A percentile compares a stretch with the other conserved stretches of the same genome.
Evolutionary conservation across 768 basidiomycete species (phyloP).

Genomic region (Mycena polygramma): DNA sequence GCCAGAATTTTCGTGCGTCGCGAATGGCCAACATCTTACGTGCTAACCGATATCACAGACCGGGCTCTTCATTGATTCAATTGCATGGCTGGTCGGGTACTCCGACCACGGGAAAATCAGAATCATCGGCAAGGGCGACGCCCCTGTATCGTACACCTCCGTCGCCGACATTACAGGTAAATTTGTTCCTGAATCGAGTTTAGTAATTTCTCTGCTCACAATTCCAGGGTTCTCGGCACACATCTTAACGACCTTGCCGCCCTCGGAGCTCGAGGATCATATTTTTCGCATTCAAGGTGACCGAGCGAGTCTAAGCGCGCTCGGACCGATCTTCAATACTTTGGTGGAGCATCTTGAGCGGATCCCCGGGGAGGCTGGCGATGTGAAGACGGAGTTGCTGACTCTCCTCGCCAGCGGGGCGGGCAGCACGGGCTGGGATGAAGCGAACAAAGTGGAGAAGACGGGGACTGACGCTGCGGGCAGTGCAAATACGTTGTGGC

Average conservation of each 20-base stretch:
- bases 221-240: too few species aligned
- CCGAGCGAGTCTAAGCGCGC: constrained; percentile 11
- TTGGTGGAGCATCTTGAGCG: constrained; percentile 12
- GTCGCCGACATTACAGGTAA: too few species aligned
- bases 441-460: too few species aligned
- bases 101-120: too few species aligned
- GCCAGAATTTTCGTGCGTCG: constrained; percentile 49
- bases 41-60: too few species aligned
- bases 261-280: constrained; percentile 41
- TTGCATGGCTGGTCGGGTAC: too few species aligned
- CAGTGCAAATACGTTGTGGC: constrained; percentile 36
- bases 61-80: too few species aligned
- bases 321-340: constrained; percentile 34
- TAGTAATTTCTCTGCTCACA: too few species aligned
- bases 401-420: not conserved
- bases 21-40: not conserved
- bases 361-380: constrained; percentile 21
- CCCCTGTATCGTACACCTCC: constrained; percentile 1
- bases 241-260: too few species aligned
- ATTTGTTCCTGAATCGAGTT: too few species aligned
- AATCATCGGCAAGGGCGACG: constrained; percentile 32
- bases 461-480: constrained; percentile 21
- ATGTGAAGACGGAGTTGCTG: constrained; percentile 24
- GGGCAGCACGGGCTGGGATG: too few species aligned
- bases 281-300: constrained; percentile 51